phyloP scores from a whole-genome alignment of 495 filamentous ascomycete genomes.

The Cercophora newfieldiana region DNA sequence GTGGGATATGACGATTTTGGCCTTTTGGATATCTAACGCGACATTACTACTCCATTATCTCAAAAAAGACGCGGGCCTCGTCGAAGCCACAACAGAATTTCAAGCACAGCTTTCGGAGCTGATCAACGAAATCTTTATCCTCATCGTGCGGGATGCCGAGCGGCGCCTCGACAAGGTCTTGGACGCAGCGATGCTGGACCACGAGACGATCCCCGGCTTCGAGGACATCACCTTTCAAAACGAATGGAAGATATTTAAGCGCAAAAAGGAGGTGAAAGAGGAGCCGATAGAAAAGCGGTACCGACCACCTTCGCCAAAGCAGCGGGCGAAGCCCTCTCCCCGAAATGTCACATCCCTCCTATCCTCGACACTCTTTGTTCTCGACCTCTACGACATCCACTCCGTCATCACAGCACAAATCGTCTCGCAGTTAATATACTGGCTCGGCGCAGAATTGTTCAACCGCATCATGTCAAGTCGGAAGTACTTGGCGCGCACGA shows the following conservation, averaged over 20 bases:
- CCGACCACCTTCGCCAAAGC: constrained; percentile 92
- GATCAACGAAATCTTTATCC: constrained; percentile 97
- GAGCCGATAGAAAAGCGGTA: constrained; percentile 89
- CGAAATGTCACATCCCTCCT: constrained; percentile 96
- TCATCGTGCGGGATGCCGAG: constrained; percentile 98
- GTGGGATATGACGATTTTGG: constrained; percentile 99
- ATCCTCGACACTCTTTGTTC: constrained; percentile 93
- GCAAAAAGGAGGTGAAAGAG: constrained; percentile 81
- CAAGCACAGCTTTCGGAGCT: constrained; percentile 92
- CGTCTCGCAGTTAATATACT: constrained; percentile 90
- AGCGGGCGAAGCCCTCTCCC: constrained; percentile 85
- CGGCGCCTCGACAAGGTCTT: constrained; percentile 94
- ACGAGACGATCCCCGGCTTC: constrained; percentile 97
- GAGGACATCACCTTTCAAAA: constrained; percentile 96
- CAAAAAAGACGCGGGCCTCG: constrained; percentile 86
- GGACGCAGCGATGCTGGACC: constrained; percentile 90
- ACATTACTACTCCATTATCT: constrained; percentile 93
- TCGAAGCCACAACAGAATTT: constrained; percentile 81
- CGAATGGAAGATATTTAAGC: constrained; percentile 95
- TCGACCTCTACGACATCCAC: constrained; percentile 98
- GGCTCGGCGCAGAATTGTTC: constrained; percentile 95
- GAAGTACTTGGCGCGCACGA: constrained; percentile 92
- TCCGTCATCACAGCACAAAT: constrained; percentile 94
- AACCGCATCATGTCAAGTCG: constrained; percentile 96
- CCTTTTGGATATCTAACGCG: constrained; percentile 98